Evolutionary conservation across 257 asterid species (phyloP), one percentile per base, ranked within the genome.

Genomic region (Solanum lycopersicoides): DNA sequence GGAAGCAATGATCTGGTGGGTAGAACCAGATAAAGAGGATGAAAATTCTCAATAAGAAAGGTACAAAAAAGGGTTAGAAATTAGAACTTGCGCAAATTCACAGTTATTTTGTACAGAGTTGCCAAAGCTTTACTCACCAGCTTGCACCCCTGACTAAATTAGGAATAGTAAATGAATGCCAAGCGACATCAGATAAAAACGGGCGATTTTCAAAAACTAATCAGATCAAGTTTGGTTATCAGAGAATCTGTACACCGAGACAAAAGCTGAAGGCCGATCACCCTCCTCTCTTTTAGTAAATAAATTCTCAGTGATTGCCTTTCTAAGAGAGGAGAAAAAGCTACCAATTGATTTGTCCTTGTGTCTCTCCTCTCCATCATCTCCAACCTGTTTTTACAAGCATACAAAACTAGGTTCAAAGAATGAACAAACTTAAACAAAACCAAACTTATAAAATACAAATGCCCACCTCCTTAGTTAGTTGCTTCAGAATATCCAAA

Each of bases 281-380:
- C 66, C 63, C 18, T 15, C 84, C 42, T 47, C 45, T 50, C 69
- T 82, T 82, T 50, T 53, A 32, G 20, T 32, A 72, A 39, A 85
- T 32, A 72, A 39, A 85, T 28, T 82, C 87, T 86, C 80, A 92
- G 83, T 91, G 93, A 91, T 90, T 92, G 44, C 90, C 86, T 30
- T 89, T 69, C 91, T 89, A 87, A 90, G 86, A 32, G 93, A 83
- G 20, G 91, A 89, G 87, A 90, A 90, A 75, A 92, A 89, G 32
- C 90, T 77, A 60, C 91, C 88, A 10, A 88, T 76, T 25, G 90
- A 85, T 89, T 90, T 92, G 68, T 89, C 93, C 88, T 91, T 90
- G 83, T 77, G 91, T 69, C 76, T 87, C 63, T 90, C 92, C 87
- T 89, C 92, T 82, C 88, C 90, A 37, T 90, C 91, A 68, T 83